Evolutionary conservation across 345 rosid genomes (phyloP).

Genomic region (Citrus trifoliata): DNA sequence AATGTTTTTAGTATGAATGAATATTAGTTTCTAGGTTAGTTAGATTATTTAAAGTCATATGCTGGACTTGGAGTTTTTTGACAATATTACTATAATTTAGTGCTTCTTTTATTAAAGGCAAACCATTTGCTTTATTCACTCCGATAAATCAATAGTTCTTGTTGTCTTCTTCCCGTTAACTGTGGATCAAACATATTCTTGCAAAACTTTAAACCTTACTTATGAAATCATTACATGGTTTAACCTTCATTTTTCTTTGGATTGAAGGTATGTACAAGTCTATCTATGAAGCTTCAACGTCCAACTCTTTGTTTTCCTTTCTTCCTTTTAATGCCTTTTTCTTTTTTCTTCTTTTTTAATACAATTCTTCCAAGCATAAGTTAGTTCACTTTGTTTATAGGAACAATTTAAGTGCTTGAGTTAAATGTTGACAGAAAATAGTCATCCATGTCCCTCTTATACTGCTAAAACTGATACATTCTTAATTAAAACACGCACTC

Average conservation of each 20-base stretch:
- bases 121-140: neutral
- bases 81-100: neutral
- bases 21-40: neutral
- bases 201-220: neutral
- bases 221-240: neutral
- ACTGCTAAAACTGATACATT: neutral
- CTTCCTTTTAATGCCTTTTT: neutral
- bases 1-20: neutral
- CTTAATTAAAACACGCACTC: neutral
- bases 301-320: neutral
- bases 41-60: neutral
- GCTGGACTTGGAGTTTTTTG: neutral
- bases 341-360: neutral
- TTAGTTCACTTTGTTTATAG: neutral
- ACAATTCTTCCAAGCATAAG: neutral
- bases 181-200: neutral
- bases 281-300: neutral
- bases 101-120: neutral
- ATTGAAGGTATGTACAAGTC: neutral
- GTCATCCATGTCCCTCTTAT: neutral
- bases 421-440: neutral
- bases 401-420: neutral
- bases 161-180: neutral
- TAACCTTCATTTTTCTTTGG: neutral
- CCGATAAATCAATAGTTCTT: neutral